Conservation (phyloP, 305 asterid species). For the Fraxinus angustifolia region DNA sequence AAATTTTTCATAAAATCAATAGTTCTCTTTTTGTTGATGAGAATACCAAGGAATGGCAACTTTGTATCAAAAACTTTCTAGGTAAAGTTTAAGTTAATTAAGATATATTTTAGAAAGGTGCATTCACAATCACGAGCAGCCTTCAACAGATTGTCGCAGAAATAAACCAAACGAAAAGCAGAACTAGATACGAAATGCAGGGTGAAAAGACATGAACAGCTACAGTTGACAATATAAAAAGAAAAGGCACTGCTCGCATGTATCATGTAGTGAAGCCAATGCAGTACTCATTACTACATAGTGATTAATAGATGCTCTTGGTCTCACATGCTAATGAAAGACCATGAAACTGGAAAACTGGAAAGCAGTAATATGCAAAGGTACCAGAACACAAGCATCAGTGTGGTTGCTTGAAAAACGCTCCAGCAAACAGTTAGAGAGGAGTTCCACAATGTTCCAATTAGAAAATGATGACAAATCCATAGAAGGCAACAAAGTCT, state of each 20-base stretch:
- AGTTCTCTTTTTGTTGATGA: not conserved
- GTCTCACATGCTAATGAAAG: not conserved
- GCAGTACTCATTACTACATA: not conserved
- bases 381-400: constrained; percentile 72
- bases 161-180: not conserved
- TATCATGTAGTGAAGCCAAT: not conserved
- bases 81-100: not conserved
- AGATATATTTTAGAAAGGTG: not conserved
- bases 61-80: not conserved
- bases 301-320: not conserved
- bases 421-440: constrained; percentile 80
- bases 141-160: not conserved
- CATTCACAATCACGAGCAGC: not conserved
- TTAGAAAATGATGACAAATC: constrained; percentile 60
- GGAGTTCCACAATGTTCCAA: constrained; percentile 74
- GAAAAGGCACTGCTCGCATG: not conserved
- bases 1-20: not conserved
- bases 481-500: constrained; percentile 48
- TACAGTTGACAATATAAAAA: not conserved
- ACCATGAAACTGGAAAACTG: not conserved
- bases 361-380: not conserved
- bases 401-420: constrained; percentile 65
- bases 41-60: not conserved
- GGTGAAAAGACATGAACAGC: not conserved
- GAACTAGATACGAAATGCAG: not conserved